phyloP scores from a whole-genome alignment of 2,329 filamentous ascomycete genomes.

The Verticillium albo-atrum region DNA sequence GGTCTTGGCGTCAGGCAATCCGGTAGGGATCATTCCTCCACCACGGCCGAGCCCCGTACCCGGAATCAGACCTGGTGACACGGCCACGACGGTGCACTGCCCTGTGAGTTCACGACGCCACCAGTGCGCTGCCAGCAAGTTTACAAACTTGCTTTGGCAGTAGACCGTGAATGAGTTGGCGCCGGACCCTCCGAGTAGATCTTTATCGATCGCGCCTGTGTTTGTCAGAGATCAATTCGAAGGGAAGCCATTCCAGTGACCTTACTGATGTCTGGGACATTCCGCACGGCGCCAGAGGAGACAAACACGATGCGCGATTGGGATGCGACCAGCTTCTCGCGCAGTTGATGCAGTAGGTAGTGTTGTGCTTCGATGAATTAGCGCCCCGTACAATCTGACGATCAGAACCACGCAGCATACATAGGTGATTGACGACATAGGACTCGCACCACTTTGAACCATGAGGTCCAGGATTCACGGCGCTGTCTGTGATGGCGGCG shows the following conservation, averaged over 20 bases:
- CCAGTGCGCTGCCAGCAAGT: slow-evolving; percentile 48
- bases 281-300: slow-evolving; percentile 43
- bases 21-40: slow-evolving; percentile 20
- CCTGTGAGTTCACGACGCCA: slow-evolving; percentile 48
- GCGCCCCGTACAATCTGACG: neutral
- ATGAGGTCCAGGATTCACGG: slow-evolving; percentile 27
- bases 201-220: slow-evolving; percentile 29
- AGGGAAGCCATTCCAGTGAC: neutral
- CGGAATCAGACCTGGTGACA: slow-evolving; percentile 49
- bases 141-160: slow-evolving; percentile 42
- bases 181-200: slow-evolving; percentile 35
- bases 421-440: slow-evolving; percentile 48
- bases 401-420: slow-evolving; percentile 23
- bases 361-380: slow-evolving; percentile 40
- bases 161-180: slow-evolving; percentile 27
- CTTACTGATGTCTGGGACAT: slow-evolving; percentile 32
- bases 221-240: neutral
- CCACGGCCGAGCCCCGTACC: slow-evolving; percentile 35
- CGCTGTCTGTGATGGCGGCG: slow-evolving; percentile 35
- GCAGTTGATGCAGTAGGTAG: slow-evolving; percentile 45
- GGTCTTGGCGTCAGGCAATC: slow-evolving; percentile 42
- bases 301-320: slow-evolving; percentile 44
- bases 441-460: slow-evolving; percentile 46
- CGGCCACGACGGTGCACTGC: slow-evolving; percentile 42
- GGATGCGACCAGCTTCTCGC: slow-evolving; percentile 41